Evolutionary conservation across 305 asterid genomes (phyloP).

Genomic region (Plantago lanceolata): DNA sequence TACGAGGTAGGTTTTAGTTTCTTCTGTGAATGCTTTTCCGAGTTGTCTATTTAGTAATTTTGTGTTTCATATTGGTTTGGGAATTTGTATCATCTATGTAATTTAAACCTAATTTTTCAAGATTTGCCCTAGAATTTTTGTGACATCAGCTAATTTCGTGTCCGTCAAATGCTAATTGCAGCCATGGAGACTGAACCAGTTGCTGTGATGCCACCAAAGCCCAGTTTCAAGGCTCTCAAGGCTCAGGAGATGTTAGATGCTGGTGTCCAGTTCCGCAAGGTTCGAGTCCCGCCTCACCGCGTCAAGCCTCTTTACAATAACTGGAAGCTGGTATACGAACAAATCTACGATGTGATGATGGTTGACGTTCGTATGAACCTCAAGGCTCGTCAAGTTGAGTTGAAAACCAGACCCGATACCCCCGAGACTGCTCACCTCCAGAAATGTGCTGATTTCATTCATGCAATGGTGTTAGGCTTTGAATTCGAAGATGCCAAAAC

Average conservation of each 20-base stretch:
- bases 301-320: background rate
- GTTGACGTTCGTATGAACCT: slow-evolving; percentile 13
- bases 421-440: slow-evolving; percentile 11
- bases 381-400: slow-evolving; percentile 1
- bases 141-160: too few species aligned
- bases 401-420: slow-evolving; percentile 5
- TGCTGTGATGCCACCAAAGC: background rate
- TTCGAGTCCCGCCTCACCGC: slow-evolving; percentile 1
- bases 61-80: too few species aligned
- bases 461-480: slow-evolving; percentile 6
- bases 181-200: slow-evolving; percentile 4
- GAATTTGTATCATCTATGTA: too few species aligned
- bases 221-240: background rate
- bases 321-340: background rate
- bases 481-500: background rate
- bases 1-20: too few species aligned
- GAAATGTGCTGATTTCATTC: slow-evolving; percentile 10
- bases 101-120: too few species aligned
- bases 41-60: too few species aligned
- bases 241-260: slow-evolving; percentile 2
- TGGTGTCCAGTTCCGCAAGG: slow-evolving; percentile 3
- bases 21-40: too few species aligned
- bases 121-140: too few species aligned
- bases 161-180: background rate
- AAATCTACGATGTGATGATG: slow-evolving; percentile 10